phyloP scores from a whole-genome alignment of 768 basidiomycete species.

The Naganishia antarctica region DNA sequence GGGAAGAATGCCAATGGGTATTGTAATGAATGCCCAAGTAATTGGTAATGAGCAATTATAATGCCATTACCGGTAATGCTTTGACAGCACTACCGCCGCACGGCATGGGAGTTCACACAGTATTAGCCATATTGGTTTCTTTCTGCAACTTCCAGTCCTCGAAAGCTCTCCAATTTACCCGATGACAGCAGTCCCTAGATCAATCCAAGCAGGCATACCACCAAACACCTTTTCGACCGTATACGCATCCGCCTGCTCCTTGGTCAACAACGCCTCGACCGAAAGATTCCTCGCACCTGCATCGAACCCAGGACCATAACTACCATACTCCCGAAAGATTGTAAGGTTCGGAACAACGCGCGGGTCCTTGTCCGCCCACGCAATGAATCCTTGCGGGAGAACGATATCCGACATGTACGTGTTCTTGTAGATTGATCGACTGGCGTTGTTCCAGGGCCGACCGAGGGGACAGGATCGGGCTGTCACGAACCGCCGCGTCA shows the following conservation, averaged over 20 bases:
- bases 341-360: slow-evolving; percentile 18
- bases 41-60: too few species aligned
- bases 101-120: too few species aligned
- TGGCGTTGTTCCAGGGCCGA: slow-evolving; percentile 64
- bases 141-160: too few species aligned
- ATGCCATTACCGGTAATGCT: too few species aligned
- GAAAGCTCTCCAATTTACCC: too few species aligned
- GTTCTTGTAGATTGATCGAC: slow-evolving; percentile 56
- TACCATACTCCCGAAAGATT: slow-evolving; percentile 13
- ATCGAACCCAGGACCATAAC: slow-evolving; percentile 12
- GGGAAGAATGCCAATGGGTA: too few species aligned
- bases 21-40: too few species aligned
- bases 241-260: slow-evolving; percentile 13
- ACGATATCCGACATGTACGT: slow-evolving; percentile 54
- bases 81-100: too few species aligned
- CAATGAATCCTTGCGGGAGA: slow-evolving; percentile 30
- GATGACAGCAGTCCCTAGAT: slow-evolving; percentile 16
- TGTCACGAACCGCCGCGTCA: slow-evolving; percentile 57
- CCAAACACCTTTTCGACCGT: slow-evolving; percentile 21
- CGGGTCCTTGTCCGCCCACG: slow-evolving; percentile 17
- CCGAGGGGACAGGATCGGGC: slow-evolving; percentile 60
- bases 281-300: background rate
- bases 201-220: slow-evolving; percentile 19
- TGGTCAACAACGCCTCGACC: slow-evolving; percentile 13
- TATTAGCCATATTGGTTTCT: too few species aligned